Evolutionary conservation across 352 stramenopile species (phyloP), one percentile per base, ranked within the genome.

Genomic region (Globisporangium nagaii): DNA sequence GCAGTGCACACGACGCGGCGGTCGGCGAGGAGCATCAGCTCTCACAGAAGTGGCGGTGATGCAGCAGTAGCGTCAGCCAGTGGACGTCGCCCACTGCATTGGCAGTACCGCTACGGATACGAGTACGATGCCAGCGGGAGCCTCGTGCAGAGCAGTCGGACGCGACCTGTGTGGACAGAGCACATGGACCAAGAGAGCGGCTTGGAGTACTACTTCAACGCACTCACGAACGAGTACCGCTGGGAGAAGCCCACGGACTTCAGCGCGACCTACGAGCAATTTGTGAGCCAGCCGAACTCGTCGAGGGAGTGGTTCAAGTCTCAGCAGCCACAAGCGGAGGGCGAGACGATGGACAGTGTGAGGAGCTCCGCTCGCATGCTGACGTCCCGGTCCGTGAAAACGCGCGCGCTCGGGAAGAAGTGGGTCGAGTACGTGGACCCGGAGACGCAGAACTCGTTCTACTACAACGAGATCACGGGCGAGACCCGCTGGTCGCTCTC

Each of bases 391-490:
- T 69, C 62, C 28, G 28, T 59, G 24, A 81, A 75, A 34, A 62
- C 55, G 24, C 74, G 78, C 17, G 40, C 58, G 13, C 65, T 91
- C 3, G 79, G 76, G 17, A 77, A 75, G 45, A 87, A 88, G 37
- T 97, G 90, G 90, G 60, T 93, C 42, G 86, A 97, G 55, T 70
- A 77, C 41, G 61, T 90, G 24, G 86, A 97, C 56, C 53, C 68
- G 3, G 83, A 86, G 34, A 90, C 78, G 12, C 76, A 78, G 24
- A 69, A 95, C 58, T 79, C 91, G 34, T 97, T 93, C 63, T 97
- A 97, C 54, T 95, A 92, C 68, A 97, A 97, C 54, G 86, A 87
- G 52, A 71, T 89, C 53, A 97, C 79, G 22, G 79, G 93, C 25
- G 83, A 97, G 60, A 80, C 73, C 7, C 71, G 83, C 44, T 97